Conservation (phyloP, 2,329 filamentous ascomycete genomes). For the Cyclaneusma minus region DNA sequence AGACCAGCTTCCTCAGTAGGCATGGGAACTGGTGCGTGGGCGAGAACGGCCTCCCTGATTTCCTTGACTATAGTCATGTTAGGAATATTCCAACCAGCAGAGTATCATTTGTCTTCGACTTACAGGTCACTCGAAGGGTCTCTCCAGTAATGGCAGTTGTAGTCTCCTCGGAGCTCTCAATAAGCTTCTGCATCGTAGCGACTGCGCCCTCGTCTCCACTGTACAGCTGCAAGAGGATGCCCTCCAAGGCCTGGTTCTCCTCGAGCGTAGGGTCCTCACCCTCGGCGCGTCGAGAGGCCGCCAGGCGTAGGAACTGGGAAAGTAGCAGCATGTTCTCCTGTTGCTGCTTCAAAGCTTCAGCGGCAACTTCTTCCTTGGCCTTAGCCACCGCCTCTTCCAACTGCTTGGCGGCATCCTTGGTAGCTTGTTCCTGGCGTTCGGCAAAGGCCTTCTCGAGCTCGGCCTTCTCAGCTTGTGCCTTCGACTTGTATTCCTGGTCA, state of each 20-base stretch:
- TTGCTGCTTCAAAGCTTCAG: constrained; percentile 37
- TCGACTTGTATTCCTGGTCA: constrained; percentile 53
- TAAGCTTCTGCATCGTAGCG: constrained; percentile 59
- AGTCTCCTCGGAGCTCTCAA: constrained; percentile 53
- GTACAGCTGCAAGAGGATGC: constrained; percentile 64
- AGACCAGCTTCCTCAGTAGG: constrained; percentile 13
- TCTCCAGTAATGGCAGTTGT: constrained; percentile 51
- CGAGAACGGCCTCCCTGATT: constrained; percentile 37
- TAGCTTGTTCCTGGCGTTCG: constrained; percentile 38
- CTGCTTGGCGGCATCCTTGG: constrained; percentile 30
- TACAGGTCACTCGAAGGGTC: constrained; percentile 56
- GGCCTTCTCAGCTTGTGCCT: constrained; percentile 40
- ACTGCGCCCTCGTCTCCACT: constrained; percentile 63
- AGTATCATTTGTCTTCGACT: constrained; percentile 16
- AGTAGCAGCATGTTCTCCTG: constrained; percentile 52
- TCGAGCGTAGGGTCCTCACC: constrained; percentile 49
- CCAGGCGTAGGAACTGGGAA: constrained; percentile 67
- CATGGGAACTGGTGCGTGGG: constrained; percentile 30
- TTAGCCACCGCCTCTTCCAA: constrained; percentile 34
- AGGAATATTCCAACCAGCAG: too few relatives aligned
- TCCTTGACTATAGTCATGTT: too few relatives aligned
- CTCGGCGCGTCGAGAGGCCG: constrained; percentile 59
- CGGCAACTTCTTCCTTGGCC: constrained; percentile 36
- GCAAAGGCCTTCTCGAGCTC: constrained; percentile 40
- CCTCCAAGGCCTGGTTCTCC: constrained; percentile 69